Evolutionary conservation across 306 rosid genomes (phyloP).

Genomic region (Vicia faba): DNA sequence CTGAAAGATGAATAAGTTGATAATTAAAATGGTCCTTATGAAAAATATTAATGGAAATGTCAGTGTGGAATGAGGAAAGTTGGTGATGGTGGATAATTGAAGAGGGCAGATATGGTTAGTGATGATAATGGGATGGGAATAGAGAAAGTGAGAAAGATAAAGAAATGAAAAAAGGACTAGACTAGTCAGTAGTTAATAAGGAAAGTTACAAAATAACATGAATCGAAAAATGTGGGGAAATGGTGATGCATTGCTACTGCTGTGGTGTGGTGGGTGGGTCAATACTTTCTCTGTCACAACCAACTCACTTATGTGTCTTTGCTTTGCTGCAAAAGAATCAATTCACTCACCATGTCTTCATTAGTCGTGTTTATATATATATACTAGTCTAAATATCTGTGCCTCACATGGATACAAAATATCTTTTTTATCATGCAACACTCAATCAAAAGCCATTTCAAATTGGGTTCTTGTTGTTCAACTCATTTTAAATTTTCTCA

Average conservation of each 20-base stretch:
- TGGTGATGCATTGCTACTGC: background rate
- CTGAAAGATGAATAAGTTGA: background rate
- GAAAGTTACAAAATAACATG: slow-evolving; percentile 31
- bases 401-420: no score
- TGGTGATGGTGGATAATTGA: slow-evolving; percentile 52
- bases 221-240: slow-evolving; percentile 41
- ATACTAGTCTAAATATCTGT: no score
- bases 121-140: slow-evolving; percentile 46
- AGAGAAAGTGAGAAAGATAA: background rate
- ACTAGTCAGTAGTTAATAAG: slow-evolving; percentile 19
- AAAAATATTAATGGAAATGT: slow-evolving; percentile 49
- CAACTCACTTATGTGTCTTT: background rate
- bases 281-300: background rate
- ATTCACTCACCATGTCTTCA: no score
- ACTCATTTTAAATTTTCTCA: no score
- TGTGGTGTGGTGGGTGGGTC: slow-evolving; percentile 32
- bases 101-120: slow-evolving; percentile 43
- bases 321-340: background rate
- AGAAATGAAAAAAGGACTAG: background rate
- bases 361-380: no score
- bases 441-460: no score
- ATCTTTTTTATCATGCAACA: no score
- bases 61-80: slow-evolving; percentile 46
- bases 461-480: no score
- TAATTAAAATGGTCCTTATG: background rate